These are phyloP conservation scores for Eremochloa ophiuroides DNA, from an alignment of 176 grass and related monocot species.

Conservation along the genomic window DNA sequence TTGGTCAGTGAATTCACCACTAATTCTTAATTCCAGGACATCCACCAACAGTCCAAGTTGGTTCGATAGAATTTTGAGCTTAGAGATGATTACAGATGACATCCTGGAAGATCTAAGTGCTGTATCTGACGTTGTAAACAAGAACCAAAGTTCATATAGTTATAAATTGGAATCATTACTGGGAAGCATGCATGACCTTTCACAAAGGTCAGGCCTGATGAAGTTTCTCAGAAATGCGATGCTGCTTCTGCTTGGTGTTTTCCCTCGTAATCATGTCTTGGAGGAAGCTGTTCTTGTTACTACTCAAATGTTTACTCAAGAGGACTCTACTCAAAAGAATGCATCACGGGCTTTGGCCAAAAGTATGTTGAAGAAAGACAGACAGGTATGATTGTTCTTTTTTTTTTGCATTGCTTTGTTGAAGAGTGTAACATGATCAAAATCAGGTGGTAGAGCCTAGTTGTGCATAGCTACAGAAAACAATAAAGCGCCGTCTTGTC, in stretches of 20 bases:
- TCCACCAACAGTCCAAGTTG: conserved; percentile 86
- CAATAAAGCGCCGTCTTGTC: neutral
- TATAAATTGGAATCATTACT: conserved; percentile 51
- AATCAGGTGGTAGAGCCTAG: neutral
- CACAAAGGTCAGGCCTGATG: conserved; percentile 39
- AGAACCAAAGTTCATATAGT: conserved; percentile 40
- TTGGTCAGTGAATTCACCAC: neutral
- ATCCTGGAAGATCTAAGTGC: conserved; percentile 75
- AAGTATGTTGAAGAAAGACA: conserved; percentile 88
- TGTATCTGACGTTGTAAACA: conserved; percentile 52
- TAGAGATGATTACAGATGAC: conserved; percentile 64
- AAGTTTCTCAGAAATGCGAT: conserved; percentile 77
- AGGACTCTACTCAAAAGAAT: conserved; percentile 43
- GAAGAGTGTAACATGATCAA: conserved; percentile 5
- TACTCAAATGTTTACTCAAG: conserved; percentile 38
- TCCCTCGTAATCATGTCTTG: conserved; percentile 83
- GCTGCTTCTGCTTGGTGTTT: conserved; percentile 65
- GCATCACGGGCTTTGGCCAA: conserved; percentile 78
- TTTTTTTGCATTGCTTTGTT: conserved; percentile 9
- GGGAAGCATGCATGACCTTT: conserved; percentile 43
- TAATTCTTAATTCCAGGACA: conserved; percentile 45
- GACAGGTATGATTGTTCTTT: conserved; percentile 43
- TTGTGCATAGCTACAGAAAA: neutral
- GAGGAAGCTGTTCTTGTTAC: conserved; percentile 82
- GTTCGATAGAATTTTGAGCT: conserved; percentile 73